A percentile compares a stretch with the other conserved stretches of the same genome.
Evolutionary conservation across 2,329 filamentous ascomycete species (phyloP).

Genomic region (Tolypocladium cylindrosporum): DNA sequence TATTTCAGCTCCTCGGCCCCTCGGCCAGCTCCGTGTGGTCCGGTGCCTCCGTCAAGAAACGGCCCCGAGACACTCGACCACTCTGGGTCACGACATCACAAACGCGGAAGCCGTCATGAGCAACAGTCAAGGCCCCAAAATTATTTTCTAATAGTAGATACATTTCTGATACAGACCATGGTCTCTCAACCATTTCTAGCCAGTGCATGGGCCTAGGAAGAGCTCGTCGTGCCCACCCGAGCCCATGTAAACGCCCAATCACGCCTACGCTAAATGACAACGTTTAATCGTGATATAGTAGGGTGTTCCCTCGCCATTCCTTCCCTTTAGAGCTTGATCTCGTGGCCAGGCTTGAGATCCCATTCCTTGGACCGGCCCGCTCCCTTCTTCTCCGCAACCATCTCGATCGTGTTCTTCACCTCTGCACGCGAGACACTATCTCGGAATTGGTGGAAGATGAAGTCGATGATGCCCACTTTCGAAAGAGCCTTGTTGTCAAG

Average conservation of each 20-base stretch:
- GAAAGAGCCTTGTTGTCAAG: conserved; percentile 28
- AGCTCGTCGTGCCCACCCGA: background rate
- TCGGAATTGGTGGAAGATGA: conserved; percentile 27
- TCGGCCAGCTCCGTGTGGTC: background rate
- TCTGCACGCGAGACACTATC: conserved; percentile 25
- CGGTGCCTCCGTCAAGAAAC: background rate
- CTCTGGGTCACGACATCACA: background rate
- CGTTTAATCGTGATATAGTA: background rate
- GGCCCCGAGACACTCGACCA: background rate
- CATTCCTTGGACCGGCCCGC: conserved; percentile 26
- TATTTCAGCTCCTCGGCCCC: background rate
- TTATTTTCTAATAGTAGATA: background rate
- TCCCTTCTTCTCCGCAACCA: conserved; percentile 29
- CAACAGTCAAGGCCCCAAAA: no score
- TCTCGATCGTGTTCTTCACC: conserved; percentile 31
- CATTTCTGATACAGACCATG: background rate
- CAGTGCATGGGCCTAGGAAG: background rate
- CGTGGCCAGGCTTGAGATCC: conserved; percentile 28
- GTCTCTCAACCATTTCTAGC: background rate
- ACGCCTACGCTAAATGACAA: background rate
- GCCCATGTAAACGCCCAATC: background rate
- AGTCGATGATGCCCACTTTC: conserved; percentile 30
- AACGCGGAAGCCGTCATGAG: background rate
- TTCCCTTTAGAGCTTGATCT: conserved; percentile 16
- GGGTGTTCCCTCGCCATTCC: background rate